Base-by-base conservation (phyloP, 2,329 filamentous ascomycete species). In the Aspergillus piperis region DNA sequence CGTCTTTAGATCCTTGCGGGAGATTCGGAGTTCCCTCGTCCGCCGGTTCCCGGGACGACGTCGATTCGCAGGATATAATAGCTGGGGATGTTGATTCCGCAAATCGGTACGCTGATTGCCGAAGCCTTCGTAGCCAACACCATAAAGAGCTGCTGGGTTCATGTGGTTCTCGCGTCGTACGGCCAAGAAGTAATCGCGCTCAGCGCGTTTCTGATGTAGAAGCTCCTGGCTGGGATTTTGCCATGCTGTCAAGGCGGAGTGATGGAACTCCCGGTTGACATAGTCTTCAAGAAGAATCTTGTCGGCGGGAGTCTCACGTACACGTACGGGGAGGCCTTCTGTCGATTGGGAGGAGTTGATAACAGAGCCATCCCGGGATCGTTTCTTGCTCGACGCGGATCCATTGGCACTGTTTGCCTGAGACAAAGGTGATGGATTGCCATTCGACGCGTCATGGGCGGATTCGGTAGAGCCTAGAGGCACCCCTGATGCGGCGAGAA, bases 41-140 rank as follows among this genome's bases (percentile, higher is more conserved):
- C 88, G 88, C 66, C 90, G 87, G 68, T 89, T 89, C 39, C 92
- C 93, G 0, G 90, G 88, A 57, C 90, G 87, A 64, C 86, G 87
- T 73, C 92, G 90, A 67, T 90, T 86, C 41, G 82, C 80, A 21
- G 93, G 93, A 78, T 98, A 98, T 48, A 96, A 77, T 61, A 98
- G 81, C 64, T 86, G 84, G 48, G 89, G 84, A 56, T 82, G 82
- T 53, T 86, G 88, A 50, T 83, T 83, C 60, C 88, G 82, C 62
- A 82, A 81, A 70, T 93, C 92, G 30, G 94, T 97, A 69, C 87
- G 83, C 62, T 90, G 89, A 80, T 98, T 98, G 66, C 91, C 94
- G 72, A 90, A 96, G 48, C 93, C 94, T 72, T 86, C 88, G 74
- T 96, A 99, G 57, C 95, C 95, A 68, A 81, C 78, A 30, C 87